A percentile compares a stretch with the other conserved stretches of the same genome.
phyloP scores from a whole-genome alignment of 2,329 filamentous ascomycete species.

The Ophiocordyceps polyrhachis-furcata region DNA sequence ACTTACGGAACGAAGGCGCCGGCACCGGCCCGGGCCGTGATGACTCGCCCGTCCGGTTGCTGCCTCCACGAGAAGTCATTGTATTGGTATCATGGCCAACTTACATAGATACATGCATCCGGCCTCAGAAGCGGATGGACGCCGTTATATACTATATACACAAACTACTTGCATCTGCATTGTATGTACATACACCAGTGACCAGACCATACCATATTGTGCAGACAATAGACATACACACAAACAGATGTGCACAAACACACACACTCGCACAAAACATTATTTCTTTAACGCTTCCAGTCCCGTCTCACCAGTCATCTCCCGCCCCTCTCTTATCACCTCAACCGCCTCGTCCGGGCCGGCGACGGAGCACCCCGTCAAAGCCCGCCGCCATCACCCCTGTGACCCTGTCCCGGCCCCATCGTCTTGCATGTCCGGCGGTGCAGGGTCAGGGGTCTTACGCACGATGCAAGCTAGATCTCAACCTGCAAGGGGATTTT shows the following conservation, averaged over 20 bases:
- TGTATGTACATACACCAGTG: no score
- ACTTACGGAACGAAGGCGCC: not conserved
- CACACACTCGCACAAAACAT: not conserved
- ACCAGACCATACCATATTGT: no score
- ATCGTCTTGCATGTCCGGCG: not conserved
- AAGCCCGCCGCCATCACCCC: not conserved
- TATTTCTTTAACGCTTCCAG: not conserved
- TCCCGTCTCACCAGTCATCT: not conserved
- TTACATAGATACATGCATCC: no score
- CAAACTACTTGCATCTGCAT: no score
- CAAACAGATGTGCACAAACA: no score
- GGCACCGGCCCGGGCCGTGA: not conserved
- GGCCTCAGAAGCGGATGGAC: not conserved
- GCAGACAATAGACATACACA: not conserved
- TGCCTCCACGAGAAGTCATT: not conserved
- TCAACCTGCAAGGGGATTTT: not conserved
- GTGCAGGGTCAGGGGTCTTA: not conserved
- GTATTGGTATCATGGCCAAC: not conserved
- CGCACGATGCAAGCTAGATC: not conserved
- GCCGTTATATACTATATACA: not conserved
- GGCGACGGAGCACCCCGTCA: not conserved
- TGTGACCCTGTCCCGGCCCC: not conserved
- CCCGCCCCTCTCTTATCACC: not conserved
- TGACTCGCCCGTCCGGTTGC: not conserved
- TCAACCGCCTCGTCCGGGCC: not conserved